Base-by-base conservation (phyloP, 2,329 filamentous ascomycete species). In the Penicillium aurantiogriseum region DNA sequence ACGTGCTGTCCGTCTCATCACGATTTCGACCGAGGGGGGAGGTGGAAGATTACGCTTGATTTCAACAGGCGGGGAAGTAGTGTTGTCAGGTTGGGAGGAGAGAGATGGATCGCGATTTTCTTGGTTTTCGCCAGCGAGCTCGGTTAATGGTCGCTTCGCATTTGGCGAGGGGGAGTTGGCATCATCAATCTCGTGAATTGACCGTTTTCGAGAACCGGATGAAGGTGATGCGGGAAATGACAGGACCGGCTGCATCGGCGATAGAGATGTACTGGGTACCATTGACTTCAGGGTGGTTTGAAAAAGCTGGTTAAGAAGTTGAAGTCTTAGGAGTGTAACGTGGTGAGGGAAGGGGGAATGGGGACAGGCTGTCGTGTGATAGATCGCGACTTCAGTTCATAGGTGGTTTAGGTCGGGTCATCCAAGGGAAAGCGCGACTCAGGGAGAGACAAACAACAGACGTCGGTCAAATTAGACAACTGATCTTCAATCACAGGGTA, bases 141-240 rank as follows among this genome's bases (percentile, higher is more conserved):
- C 56, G 0, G 47, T 56, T 7, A 65, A 52, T 7, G 59, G 19
- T 21, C 57, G 51, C 35, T 64, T 63, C 13, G 53, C 52, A 8
- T 58, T 59, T 23, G 60, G 49, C 3, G 63, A 45, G 7, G 57
- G 53, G 10, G 56, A 25, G 2, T 49, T 13, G 5, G 50, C 49
- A 35, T 68, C 65, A 13, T 67, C 64, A 3, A 69, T 48, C 35
- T 74, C 70, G 21, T 72, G 62, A 17, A 72, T 67, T 1, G 69
- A 66, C 13, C 69, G 64, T 54, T 74, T 73, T 38, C 67, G 62
- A 5, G 70, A 57, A 9, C 58, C 53, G 19, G 29, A 49, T 31
- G 51, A 61, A 19, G 69, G 61, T 3, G 65, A 61, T 8, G 56
- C 40, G 1, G 60, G 51, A n/a, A 65, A 58, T 5, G 65, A 44